Conservation (phyloP, 345 rosid species). For the Gossypium mustelinum region DNA sequence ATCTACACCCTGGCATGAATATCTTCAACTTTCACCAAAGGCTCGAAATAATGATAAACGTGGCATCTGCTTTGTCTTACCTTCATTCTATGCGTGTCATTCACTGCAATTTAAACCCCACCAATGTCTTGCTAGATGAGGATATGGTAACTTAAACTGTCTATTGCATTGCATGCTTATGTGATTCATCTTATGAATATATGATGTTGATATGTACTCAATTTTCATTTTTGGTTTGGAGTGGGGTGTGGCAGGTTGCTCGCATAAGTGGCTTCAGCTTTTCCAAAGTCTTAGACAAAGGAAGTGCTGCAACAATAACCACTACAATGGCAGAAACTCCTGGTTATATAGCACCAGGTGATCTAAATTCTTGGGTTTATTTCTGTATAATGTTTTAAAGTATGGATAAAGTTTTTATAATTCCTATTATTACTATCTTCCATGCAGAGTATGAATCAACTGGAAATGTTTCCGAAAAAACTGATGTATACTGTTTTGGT, state of each 20-base stretch:
- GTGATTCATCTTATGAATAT: not conserved
- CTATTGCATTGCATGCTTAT: not conserved
- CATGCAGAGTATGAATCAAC: not conserved
- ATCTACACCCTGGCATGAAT: not conserved
- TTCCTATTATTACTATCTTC: not conserved
- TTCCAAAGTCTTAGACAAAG: slow-evolving; percentile 7
- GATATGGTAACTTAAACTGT: not conserved
- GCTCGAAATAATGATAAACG: slow-evolving; percentile 13
- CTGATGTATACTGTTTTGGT: slow-evolving; percentile 9
- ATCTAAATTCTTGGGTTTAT: not conserved
- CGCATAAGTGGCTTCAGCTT: slow-evolving; percentile 17
- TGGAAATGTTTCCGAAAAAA: slow-evolving; percentile 10
- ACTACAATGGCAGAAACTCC: not conserved
- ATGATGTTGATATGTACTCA: not conserved
- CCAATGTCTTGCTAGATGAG: slow-evolving; percentile 11
- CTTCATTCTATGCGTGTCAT: slow-evolving; percentile 6
- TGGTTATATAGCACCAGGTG: slow-evolving; percentile 24
- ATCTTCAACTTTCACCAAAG: not conserved
- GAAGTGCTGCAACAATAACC: not conserved
- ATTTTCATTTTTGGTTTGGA: not conserved
- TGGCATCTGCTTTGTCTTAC: slow-evolving; percentile 12
- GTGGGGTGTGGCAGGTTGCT: not conserved
- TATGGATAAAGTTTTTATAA: not conserved
- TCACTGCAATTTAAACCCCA: slow-evolving; percentile 19
- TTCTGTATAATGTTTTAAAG: not conserved